Base-by-base conservation (phyloP, 2,329 filamentous ascomycete genomes). In the Geoglossum cookeanum region DNA sequence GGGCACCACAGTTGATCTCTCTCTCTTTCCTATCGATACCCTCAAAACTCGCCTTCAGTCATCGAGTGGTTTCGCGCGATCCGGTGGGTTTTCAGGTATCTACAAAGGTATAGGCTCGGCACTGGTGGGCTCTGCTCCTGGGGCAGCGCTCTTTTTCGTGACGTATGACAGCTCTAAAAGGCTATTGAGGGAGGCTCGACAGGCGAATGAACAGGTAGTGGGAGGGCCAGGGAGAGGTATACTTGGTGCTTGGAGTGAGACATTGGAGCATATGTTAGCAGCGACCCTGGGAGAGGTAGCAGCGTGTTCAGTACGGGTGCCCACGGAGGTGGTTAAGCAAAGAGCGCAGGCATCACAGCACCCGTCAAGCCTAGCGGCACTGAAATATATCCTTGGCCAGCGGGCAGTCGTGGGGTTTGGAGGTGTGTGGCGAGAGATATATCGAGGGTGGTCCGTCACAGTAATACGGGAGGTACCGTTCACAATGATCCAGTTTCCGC, bases 1-100 rank as follows among this genome's bases (percentile, higher is more conserved):
- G 63, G 92, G 92, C 67, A 92, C 92, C 53, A 94, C 90, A 13
- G 92, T 97, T 70, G 92, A 98, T 78, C 83, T 95, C 66, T 89
- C 89, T 58, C 87, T 98, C 67, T 98, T 87, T 75, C 92, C 92
- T 0, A 88, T 98, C 76, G 94, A 98, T 78, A 98, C 92, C 0
- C 83, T 98, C 68, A 98, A 98, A 74, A 98, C 94, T 48, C 89
- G 92, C 15, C 87, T 98, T 5, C 92, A 98, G 74, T 88, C 89
- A 61, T 79, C 79, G 53, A 69, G 77, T 58, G 82, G 84, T 68
- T 89, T 95, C 75, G 81, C 87, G 66, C 77, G 85, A 58, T 83
- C 84, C 2, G 91, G 92, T 67, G 91, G 91, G 66, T 90, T 97
- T 77, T 78, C 78, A 55, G 90, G 91, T 60, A 87, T 97, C 64